These are phyloP conservation scores for Panaeolus cyanescens DNA, from an alignment of 768 basidiomycete species.

Conservation along the genomic window DNA sequence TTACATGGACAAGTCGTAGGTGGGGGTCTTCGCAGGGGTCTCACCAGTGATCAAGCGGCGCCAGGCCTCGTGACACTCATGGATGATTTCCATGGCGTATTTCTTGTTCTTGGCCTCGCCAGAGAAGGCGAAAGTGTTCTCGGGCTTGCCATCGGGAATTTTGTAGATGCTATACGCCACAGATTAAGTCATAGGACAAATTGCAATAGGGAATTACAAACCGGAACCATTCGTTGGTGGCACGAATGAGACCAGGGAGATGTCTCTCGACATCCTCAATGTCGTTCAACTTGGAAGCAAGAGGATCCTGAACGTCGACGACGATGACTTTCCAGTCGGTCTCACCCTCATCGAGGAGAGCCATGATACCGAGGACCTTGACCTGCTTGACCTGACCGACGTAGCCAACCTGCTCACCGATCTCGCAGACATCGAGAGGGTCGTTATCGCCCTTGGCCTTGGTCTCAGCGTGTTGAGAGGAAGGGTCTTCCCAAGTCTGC, in stretches of 20 bases:
- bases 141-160: conserved; percentile 93
- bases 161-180: conserved; percentile 77
- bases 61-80: conserved; percentile 99
- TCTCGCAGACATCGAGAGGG: conserved; percentile 99
- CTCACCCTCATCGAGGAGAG: conserved; percentile 97
- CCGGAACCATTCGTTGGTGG: conserved; percentile 99
- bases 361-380: conserved; percentile 99
- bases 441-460: conserved; percentile 99
- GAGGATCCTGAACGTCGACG: conserved; percentile 93
- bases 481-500: conserved; percentile 98
- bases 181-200: conserved; percentile 4
- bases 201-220: conserved; percentile 25
- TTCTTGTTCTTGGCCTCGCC: conserved; percentile 99
- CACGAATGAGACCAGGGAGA: conserved; percentile 93
- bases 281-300: conserved; percentile 96
- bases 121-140: conserved; percentile 98
- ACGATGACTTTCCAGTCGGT: conserved; percentile 99
- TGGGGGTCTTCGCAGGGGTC: conserved; percentile 65
- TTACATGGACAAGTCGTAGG: conserved; percentile 85
- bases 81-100: conserved; percentile 98
- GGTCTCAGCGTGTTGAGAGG: conserved; percentile 86
- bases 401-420: conserved; percentile 97
- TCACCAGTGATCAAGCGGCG: conserved; percentile 88
- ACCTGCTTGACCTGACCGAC: conserved; percentile 98
- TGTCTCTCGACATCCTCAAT: conserved; percentile 99